phyloP scores from a whole-genome alignment of 176 grass and related monocot genomes.

The Poa pratensis region DNA sequence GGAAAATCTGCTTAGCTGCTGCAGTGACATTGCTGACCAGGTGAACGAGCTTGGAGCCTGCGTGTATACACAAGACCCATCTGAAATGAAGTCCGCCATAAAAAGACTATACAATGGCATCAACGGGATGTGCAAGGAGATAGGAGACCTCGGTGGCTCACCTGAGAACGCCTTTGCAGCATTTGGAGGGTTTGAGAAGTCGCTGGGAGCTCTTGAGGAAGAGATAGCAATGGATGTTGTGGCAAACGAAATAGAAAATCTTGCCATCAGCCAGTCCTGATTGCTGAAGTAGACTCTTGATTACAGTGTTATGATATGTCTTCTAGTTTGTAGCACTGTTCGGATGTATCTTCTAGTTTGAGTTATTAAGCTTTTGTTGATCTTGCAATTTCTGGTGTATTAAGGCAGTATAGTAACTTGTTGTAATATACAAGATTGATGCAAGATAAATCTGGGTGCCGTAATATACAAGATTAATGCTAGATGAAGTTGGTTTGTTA shows the following conservation, averaged over 20 bases:
- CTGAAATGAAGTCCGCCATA: constrained; percentile 61
- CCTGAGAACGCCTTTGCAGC: constrained; percentile 46
- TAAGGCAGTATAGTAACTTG: neutral
- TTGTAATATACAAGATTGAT: constrained; percentile 5
- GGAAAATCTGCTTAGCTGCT: constrained; percentile 74
- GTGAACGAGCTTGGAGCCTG: constrained; percentile 83
- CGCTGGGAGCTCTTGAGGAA: constrained; percentile 58
- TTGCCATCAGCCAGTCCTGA: constrained; percentile 40
- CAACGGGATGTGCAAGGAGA: constrained; percentile 53
- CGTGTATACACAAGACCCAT: constrained; percentile 72
- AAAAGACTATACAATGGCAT: constrained; percentile 42
- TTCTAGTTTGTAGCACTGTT: neutral
- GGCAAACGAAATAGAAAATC: constrained; percentile 48
- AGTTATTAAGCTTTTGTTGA: constrained; percentile 2
- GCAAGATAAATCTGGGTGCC: neutral
- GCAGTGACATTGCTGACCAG: constrained; percentile 65
- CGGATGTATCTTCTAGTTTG: neutral
- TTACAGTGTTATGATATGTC: neutral
- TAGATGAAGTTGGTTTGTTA: neutral
- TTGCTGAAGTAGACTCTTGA: neutral
- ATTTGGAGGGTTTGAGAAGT: constrained; percentile 61
- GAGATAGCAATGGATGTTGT: constrained; percentile 65
- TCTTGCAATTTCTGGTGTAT: neutral
- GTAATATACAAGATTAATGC: neutral
- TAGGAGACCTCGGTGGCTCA: constrained; percentile 52